A percentile compares a stretch with the other conserved stretches of the same genome.
These are phyloP conservation scores for Phylloporus sp. DNA, from an alignment of 768 basidiomycete genomes.

Conservation along the genomic window DNA sequence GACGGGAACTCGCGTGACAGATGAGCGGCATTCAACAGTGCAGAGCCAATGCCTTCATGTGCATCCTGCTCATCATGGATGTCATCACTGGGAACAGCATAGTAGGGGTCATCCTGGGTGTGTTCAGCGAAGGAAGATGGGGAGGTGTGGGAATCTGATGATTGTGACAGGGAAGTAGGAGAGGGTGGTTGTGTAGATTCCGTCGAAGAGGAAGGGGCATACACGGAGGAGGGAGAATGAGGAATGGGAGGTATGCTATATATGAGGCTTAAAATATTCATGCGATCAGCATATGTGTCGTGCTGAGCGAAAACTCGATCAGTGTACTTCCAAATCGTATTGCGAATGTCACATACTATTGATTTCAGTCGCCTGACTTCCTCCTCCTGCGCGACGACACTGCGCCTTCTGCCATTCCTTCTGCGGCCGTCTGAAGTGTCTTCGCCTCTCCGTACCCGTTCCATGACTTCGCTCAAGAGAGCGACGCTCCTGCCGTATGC, in stretches of 20 bases:
- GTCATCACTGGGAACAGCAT: conserved; percentile 17
- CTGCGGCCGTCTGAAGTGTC: conserved; percentile 68
- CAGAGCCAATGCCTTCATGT: conserved; percentile 44
- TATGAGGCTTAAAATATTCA: conserved; percentile 87
- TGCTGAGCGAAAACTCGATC: conserved; percentile 52
- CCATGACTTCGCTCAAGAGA: conserved; percentile 89
- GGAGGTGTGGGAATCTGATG: conserved; percentile 49
- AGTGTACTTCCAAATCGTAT: conserved; percentile 12
- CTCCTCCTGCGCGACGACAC: conserved; percentile 87
- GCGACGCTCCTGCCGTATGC: conserved; percentile 87
- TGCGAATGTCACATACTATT: conserved; percentile 60
- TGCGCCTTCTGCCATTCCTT: conserved; percentile 61
- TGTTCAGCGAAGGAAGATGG: conserved; percentile 41
- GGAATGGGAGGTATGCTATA: conserved; percentile 81
- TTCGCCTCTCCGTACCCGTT: conserved; percentile 81
- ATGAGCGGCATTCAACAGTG: conserved; percentile 36
- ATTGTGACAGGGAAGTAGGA: conserved; percentile 32
- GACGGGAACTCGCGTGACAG: conserved; percentile 29
- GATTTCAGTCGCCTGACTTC: conserved; percentile 83
- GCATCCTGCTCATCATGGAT: conserved; percentile 34
- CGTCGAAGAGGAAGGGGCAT: conserved; percentile 39
- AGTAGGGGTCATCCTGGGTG: conserved; percentile 35
- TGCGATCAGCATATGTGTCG: conserved; percentile 91
- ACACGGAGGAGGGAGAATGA: conserved; percentile 55
- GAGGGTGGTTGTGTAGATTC: conserved; percentile 37